phyloP scores from a whole-genome alignment of 208 protist species.

The Leishmania turanica region DNA sequence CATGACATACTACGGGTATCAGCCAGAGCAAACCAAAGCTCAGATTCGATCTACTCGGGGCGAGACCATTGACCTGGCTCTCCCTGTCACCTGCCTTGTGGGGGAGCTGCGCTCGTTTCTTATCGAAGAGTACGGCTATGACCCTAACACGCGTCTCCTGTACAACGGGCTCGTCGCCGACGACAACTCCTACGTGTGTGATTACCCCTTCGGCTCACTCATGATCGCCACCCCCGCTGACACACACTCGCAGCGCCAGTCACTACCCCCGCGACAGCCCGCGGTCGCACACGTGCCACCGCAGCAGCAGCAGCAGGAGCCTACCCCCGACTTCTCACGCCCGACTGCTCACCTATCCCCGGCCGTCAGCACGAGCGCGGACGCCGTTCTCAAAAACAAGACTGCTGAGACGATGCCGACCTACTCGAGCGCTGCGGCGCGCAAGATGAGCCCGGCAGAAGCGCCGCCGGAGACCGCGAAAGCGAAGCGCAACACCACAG shows the following conservation, averaged over 20 bases:
- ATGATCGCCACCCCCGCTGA: constrained; percentile 52
- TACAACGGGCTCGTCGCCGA: constrained; percentile 31
- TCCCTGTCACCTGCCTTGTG: constrained; percentile 56
- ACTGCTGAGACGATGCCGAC: neutral
- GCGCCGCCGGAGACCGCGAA: constrained; percentile 5
- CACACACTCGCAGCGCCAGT: constrained; percentile 23
- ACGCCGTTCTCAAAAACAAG: constrained; percentile 8
- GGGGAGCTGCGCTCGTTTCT: constrained; percentile 65
- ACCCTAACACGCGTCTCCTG: constrained; percentile 45
- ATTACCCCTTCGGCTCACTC: constrained; percentile 74
- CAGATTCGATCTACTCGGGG: constrained; percentile 67
- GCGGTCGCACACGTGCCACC: constrained; percentile 2
- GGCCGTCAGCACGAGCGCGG: neutral
- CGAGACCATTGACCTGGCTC: constrained; percentile 70
- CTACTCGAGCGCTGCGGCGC: neutral
- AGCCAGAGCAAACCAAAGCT: constrained; percentile 40
- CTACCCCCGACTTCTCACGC: neutral
- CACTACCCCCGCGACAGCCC: neutral
- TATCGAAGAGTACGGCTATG: constrained; percentile 73
- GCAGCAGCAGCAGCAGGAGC: constrained; percentile 8
- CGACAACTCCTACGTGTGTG: constrained; percentile 38
- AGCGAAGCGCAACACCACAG: neutral
- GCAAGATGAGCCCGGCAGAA: neutral
- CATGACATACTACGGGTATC: constrained; percentile 46
- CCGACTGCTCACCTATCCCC: neutral